phyloP scores from a whole-genome alignment of 805 yeast species.

The Myxozyma vanderwaltii region DNA sequence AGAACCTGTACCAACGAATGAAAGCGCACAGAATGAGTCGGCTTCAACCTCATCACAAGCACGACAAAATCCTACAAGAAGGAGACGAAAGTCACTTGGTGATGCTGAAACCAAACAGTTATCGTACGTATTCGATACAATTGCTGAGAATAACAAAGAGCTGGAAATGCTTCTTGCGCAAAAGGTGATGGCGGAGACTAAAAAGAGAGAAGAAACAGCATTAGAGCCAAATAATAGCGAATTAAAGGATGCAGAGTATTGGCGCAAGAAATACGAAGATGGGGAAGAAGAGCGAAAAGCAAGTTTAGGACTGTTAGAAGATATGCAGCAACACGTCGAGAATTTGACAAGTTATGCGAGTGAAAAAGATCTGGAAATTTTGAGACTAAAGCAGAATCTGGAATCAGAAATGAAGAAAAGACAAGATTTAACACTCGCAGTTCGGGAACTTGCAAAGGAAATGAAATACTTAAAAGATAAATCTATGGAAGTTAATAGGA shows the following conservation, averaged over 20 bases:
- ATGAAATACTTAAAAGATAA: slow-evolving; percentile 15
- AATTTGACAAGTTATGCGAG: slow-evolving; percentile 16
- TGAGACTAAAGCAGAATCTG: slow-evolving; percentile 8
- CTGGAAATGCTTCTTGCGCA: slow-evolving; percentile 12
- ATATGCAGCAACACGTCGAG: slow-evolving; percentile 16
- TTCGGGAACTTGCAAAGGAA: slow-evolving; percentile 12
- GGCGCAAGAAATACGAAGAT: slow-evolving; percentile 19
- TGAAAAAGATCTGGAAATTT: slow-evolving; percentile 7
- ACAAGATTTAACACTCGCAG: slow-evolving; percentile 3
- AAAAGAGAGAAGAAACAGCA: neutral
- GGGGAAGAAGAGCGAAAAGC: slow-evolving; percentile 10
- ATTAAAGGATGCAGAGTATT: slow-evolving; percentile 1
- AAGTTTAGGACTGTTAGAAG: slow-evolving; percentile 8
- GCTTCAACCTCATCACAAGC: neutral
- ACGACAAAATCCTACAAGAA: neutral
- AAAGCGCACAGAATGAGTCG: neutral
- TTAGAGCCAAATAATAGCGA: neutral
- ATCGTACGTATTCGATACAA: neutral
- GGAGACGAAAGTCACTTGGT: neutral
- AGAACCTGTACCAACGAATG: too few species aligned
- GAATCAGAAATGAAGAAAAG: slow-evolving; percentile 7
- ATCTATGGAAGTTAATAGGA: slow-evolving; percentile 14
- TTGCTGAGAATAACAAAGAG: slow-evolving; percentile 12
- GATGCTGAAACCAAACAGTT: slow-evolving; percentile 3
- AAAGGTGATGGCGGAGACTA: neutral